Percentiles rank a stretch among this genome's conserved stretches.
Conservation (phyloP, 148 eudicot species). For the Chenopodium quinoa region DNA sequence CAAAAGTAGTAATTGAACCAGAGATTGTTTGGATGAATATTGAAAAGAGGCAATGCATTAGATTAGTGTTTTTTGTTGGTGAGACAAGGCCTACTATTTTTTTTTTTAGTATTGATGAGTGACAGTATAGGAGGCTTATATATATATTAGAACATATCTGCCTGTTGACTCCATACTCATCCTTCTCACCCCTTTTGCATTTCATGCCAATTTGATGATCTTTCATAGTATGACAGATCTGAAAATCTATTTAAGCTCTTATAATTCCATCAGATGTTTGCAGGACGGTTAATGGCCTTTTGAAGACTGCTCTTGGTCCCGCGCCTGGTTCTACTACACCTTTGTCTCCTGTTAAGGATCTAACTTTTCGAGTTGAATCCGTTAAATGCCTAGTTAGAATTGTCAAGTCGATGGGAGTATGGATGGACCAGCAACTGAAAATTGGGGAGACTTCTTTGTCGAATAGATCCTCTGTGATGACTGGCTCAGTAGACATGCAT, state of each 20-base stretch:
- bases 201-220: background rate
- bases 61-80: background rate
- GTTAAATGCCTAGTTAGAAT: conserved; percentile 87
- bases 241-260: conserved; percentile 56
- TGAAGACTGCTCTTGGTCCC: conserved; percentile 96
- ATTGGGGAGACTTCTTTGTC: conserved; percentile 53
- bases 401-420: conserved; percentile 85
- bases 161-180: background rate
- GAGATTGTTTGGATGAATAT: conserved; percentile 1
- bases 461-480: conserved; percentile 45
- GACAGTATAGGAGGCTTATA: background rate
- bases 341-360: conserved; percentile 84
- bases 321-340: conserved; percentile 88
- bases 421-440: conserved; percentile 95
- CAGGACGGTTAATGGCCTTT: conserved; percentile 99
- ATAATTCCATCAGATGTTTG: conserved; percentile 91
- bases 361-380: conserved; percentile 83
- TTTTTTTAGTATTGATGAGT: conserved; percentile 1
- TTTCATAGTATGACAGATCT: conserved; percentile 12
- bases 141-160: background rate
- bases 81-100: background rate
- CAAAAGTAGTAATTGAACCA: background rate
- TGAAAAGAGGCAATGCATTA: background rate
- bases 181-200: background rate
- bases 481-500: conserved; percentile 43